Evolutionary conservation across 352 stramenopile genomes (phyloP).

Genomic region (Phytophthora colocasiae): DNA sequence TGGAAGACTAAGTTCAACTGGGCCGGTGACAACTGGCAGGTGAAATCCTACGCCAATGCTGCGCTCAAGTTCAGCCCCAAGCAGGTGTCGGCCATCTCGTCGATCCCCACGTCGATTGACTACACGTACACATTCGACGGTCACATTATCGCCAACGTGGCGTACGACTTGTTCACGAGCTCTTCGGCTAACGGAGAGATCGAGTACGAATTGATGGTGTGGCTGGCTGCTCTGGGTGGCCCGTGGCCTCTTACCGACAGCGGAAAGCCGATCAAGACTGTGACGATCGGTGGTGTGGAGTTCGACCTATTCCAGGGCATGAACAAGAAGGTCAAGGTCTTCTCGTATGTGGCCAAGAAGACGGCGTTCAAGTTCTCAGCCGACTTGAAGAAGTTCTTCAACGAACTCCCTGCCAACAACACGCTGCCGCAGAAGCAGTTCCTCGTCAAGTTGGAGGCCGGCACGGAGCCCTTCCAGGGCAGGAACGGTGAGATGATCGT

Average conservation of each 20-base stretch:
- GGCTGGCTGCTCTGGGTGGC: constrained; percentile 41
- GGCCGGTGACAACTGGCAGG: constrained; percentile 39
- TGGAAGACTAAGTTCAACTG: constrained; percentile 52
- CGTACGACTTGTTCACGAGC: constrained; percentile 49
- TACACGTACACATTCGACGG: constrained; percentile 50
- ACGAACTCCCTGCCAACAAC: constrained; percentile 36
- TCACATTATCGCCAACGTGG: constrained; percentile 47
- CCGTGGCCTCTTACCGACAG: constrained; percentile 36
- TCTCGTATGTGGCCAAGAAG: constrained; percentile 42
- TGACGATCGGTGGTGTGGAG: constrained; percentile 23
- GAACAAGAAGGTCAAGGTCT: constrained; percentile 47
- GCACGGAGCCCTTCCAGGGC: constrained; percentile 45
- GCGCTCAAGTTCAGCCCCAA: constrained; percentile 42
- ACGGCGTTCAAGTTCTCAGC: constrained; percentile 24
- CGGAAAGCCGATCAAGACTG: constrained; percentile 34
- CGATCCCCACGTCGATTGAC: constrained; percentile 45
- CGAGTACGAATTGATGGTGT: constrained; percentile 54
- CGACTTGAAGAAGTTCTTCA: constrained; percentile 45
- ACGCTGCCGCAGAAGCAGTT: constrained; percentile 34
- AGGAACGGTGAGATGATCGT: constrained; percentile 37
- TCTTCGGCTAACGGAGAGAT: constrained; percentile 27
- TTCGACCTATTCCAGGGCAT: constrained; percentile 44
- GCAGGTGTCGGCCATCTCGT: constrained; percentile 37
- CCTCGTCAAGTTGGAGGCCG: constrained; percentile 35
- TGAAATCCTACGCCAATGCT: constrained; percentile 59